Conservation (phyloP, 257 asterid genomes). For the Forsythia viridissima region DNA sequence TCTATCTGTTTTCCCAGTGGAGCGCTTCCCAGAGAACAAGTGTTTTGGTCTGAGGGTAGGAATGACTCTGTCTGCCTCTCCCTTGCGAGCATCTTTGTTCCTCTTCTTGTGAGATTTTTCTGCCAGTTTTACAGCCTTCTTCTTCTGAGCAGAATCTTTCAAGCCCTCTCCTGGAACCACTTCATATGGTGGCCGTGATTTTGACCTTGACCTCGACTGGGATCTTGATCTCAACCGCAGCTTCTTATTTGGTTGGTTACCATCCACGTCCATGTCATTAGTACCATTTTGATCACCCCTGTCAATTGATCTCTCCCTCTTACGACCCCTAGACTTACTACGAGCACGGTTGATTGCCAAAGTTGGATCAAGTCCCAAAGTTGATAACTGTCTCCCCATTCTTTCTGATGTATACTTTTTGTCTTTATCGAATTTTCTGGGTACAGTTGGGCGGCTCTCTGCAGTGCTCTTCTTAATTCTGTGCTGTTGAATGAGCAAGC, state of each 20-base stretch:
- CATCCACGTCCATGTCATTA: conserved; percentile 79
- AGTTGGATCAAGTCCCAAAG: conserved; percentile 75
- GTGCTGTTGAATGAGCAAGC: conserved; percentile 74
- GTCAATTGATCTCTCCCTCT: conserved; percentile 76
- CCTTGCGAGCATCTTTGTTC: conserved; percentile 83
- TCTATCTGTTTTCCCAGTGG: conserved; percentile 78
- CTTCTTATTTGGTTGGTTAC: conserved; percentile 65
- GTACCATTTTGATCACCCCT: conserved; percentile 30
- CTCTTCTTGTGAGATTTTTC: conserved; percentile 54
- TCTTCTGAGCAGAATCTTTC: conserved; percentile 72
- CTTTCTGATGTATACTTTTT: conserved; percentile 56
- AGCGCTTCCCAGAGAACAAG: conserved; percentile 81
- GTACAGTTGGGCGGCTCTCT: conserved; percentile 80
- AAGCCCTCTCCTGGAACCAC: conserved; percentile 87
- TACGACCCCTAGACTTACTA: conserved; percentile 81
- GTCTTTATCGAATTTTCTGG: conserved; percentile 84
- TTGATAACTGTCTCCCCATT: conserved; percentile 84
- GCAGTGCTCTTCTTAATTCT: conserved; percentile 85
- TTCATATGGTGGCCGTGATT: conserved; percentile 65
- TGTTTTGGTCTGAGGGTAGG: conserved; percentile 84
- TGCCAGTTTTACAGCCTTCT: conserved; percentile 63
- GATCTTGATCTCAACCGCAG: conserved; percentile 46
- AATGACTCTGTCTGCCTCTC: conserved; percentile 90
- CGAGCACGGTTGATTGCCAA: conserved; percentile 72
- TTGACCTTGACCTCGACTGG: conserved; percentile 42